A percentile compares a stretch with the other conserved stretches of the same genome.
Evolutionary conservation across 441 rosid genomes (phyloP).

Genomic region (Macaranga tanarius): DNA sequence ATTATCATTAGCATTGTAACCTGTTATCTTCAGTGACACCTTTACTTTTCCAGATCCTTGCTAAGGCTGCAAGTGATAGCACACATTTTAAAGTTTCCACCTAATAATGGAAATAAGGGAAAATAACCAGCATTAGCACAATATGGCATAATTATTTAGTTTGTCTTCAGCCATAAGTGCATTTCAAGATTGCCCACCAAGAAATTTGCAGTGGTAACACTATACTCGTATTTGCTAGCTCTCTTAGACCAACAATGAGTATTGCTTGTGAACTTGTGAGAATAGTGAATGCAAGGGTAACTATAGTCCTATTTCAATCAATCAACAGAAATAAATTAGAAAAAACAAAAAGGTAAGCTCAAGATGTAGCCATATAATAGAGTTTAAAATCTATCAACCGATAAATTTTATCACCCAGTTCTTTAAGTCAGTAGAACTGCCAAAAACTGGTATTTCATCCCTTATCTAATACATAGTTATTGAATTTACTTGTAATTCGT

Average conservation of each 20-base stretch:
- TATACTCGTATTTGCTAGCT: slow-evolving; percentile 94
- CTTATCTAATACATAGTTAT: no score
- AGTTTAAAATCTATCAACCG: no score
- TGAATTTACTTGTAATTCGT: no score
- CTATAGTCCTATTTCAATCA: slow-evolving; percentile 51
- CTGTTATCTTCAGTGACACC: slow-evolving; percentile 93
- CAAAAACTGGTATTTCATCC: no score
- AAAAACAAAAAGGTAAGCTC: no score
- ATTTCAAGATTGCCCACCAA: slow-evolving; percentile 37
- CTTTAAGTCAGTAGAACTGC: no score
- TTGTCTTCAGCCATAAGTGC: not conserved
- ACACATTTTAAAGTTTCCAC: slow-evolving; percentile 93
- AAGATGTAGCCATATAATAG: no score
- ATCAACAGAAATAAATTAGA: not conserved
- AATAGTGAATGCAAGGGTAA: slow-evolving; percentile 73
- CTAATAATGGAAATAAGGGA: slow-evolving; percentile 34
- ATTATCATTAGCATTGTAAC: slow-evolving; percentile 28
- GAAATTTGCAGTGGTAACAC: slow-evolving; percentile 94
- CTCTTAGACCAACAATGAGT: slow-evolving; percentile 95
- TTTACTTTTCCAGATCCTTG: slow-evolving; percentile 71
- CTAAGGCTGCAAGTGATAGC: slow-evolving; percentile 79
- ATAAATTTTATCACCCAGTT: no score
- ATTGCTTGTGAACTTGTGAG: slow-evolving; percentile 96
- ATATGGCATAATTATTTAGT: no score
- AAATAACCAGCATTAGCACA: not conserved